Evolutionary conservation across 108 stramenopile species (phyloP), one percentile per base, ranked within the genome.

Genomic region (Skeletonema menzelii): DNA sequence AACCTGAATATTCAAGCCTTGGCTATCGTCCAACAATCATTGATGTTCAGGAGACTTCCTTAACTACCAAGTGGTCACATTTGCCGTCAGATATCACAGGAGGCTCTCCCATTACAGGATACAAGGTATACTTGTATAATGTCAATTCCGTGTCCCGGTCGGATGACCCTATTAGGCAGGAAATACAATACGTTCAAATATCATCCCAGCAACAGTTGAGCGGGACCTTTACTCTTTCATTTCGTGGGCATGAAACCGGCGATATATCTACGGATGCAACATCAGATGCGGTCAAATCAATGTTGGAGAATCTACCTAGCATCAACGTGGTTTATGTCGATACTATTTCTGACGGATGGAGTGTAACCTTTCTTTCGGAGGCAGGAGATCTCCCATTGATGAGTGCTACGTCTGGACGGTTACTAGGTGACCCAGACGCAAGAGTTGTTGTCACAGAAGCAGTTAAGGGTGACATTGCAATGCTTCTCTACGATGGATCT

Each of bases 361-460:
- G 44, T 13, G 75, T 95, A 8, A 87, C 89, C 2, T 95, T 95
- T 63, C 68, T 82, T 12, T 83, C 89, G 10, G 85, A 89, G 24
- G 69, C 88, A 20, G 94, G 94, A 10, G 85, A 95, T 46, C 65
- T 95, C 20, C 92, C 90, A 2, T 68, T 92, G 72, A 70, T 95
- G 82, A 69, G 72, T 8, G 75, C 63, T 10, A 87, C 91, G 15
- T 63, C 84, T 14, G 94, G 91, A 8, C 59, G 87, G 26, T 70
- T 91, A 14, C 65, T 71, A 2, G 68, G 72, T 27, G 19, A n/a
- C 44, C 37, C 38, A 4, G 31, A 42, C n/a, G 57, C 64, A n/a
- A 73, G 73, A 49, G 83, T 85, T 27, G 44, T 53, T 13, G 88
- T 91, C n/a, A 63, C 67, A 14, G 87, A 89, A 72, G 55, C 44